Evolutionary conservation across 2,329 filamentous ascomycete genomes (phyloP).

Genomic region (Coniella vitis): DNA sequence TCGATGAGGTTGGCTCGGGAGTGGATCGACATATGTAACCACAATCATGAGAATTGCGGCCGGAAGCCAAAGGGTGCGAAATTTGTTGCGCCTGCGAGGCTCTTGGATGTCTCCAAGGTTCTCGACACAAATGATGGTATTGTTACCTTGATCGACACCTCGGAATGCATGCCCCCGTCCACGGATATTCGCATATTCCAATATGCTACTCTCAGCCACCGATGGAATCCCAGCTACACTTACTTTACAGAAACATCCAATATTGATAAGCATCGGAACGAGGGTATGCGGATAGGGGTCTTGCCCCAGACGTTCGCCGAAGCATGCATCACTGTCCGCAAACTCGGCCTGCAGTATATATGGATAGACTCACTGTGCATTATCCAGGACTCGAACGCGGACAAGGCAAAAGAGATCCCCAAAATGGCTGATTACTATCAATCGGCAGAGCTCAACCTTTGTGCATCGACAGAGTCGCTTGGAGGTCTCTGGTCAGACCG

Average conservation of each 20-base stretch:
- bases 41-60: too few species aligned
- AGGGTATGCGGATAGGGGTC: not conserved
- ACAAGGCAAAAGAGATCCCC: constrained; percentile 1
- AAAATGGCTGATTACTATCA: constrained; percentile 10
- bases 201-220: not conserved
- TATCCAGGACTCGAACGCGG: constrained; percentile 1
- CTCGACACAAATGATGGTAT: too few species aligned
- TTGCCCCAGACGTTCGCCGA: constrained; percentile 2
- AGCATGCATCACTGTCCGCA: not conserved
- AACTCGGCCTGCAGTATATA: constrained; percentile 1
- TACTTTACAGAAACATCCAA: constrained; percentile 1
- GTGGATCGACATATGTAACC: too few species aligned
- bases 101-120: too few species aligned
- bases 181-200: too few species aligned
- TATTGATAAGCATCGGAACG: not conserved
- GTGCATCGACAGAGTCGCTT: not conserved
- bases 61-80: too few species aligned
- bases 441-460: constrained; percentile 1
- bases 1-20: too few species aligned
- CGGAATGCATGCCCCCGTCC: too few species aligned
- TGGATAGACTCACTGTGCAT: constrained; percentile 11
- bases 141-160: too few species aligned
- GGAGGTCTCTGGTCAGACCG: constrained; percentile 5
- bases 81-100: too few species aligned
- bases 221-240: constrained; percentile 2